Conservation (phyloP, 2,329 filamentous ascomycete genomes). For the Stagonosporopsis rhizophila region DNA sequence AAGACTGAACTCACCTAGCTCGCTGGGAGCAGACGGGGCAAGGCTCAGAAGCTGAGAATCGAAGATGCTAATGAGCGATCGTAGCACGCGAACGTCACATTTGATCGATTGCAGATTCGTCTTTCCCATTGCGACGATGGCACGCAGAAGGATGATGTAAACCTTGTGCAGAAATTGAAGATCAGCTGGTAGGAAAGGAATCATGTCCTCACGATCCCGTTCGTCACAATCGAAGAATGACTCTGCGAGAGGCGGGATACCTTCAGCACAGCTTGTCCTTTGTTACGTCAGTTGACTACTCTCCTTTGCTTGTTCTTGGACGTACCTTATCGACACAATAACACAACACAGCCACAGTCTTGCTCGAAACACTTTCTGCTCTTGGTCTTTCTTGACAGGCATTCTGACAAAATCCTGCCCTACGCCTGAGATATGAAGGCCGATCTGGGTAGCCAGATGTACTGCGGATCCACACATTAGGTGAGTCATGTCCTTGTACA, state of each 20-base stretch:
- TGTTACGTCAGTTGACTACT: slow-evolving; percentile 17
- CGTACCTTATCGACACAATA: slow-evolving; percentile 47
- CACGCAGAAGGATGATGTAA: slow-evolving; percentile 43
- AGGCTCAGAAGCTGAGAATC: slow-evolving; percentile 44
- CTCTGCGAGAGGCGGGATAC: slow-evolving; percentile 46
- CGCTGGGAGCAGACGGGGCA: slow-evolving; percentile 38
- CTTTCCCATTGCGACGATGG: slow-evolving; percentile 44
- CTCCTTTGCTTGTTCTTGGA: neutral
- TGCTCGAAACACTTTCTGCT: slow-evolving; percentile 45
- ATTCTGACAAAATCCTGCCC: slow-evolving; percentile 52
- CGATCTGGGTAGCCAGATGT: slow-evolving; percentile 52
- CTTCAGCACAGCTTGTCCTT: slow-evolving; percentile 44
- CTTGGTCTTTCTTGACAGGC: slow-evolving; percentile 45
- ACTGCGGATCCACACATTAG: slow-evolving; percentile 51
- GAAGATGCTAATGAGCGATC: slow-evolving; percentile 45
- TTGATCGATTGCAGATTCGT: slow-evolving; percentile 42
- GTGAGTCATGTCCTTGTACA: slow-evolving; percentile 52
- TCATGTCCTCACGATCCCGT: slow-evolving; percentile 42
- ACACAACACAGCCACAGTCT: slow-evolving; percentile 49
- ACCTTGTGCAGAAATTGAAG: slow-evolving; percentile 46
- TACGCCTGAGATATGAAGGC: slow-evolving; percentile 49
- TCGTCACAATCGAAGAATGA: slow-evolving; percentile 45
- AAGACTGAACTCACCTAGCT: slow-evolving; percentile 37
- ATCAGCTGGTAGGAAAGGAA: slow-evolving; percentile 39
- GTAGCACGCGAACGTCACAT: slow-evolving; percentile 40